A percentile compares a stretch with the other conserved stretches of the same genome.
Conservation (phyloP, 2,329 filamentous ascomycete genomes). For the Gaeumannomyces sp. region DNA sequence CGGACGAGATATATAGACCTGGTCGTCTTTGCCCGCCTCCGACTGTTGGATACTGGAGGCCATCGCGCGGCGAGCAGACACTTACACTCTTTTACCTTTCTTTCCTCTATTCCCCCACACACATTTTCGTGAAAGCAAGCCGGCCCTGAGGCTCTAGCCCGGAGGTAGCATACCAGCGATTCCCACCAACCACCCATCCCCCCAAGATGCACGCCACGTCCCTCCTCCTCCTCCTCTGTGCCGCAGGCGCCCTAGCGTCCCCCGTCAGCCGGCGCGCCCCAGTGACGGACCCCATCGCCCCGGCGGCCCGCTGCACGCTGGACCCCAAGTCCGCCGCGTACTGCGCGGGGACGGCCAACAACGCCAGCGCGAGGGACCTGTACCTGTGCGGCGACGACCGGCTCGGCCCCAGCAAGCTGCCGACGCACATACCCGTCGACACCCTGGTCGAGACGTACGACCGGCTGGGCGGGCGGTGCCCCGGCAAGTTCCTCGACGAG, state of each 20-base stretch:
- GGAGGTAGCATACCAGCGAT: neutral
- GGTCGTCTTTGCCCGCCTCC: neutral
- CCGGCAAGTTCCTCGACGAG: slow-evolving; percentile 31
- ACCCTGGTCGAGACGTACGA: slow-evolving; percentile 23
- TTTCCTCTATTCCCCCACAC: no score
- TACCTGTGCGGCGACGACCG: slow-evolving; percentile 33
- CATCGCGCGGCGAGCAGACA: neutral
- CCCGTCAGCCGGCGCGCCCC: neutral
- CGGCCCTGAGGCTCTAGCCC: no score
- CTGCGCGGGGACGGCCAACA: slow-evolving; percentile 27
- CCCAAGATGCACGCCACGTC: neutral
- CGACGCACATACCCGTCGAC: slow-evolving; percentile 26
- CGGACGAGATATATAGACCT: neutral
- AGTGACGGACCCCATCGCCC: no score
- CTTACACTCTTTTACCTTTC: no score
- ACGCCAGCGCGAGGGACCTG: slow-evolving; percentile 16
- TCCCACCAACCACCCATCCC: neutral
- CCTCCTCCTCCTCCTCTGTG: neutral
- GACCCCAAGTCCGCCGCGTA: slow-evolving; percentile 12
- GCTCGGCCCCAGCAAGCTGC: slow-evolving; percentile 29
- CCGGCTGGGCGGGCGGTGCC: slow-evolving; percentile 33
- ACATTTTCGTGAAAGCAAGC: neutral
- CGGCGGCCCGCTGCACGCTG: neutral
- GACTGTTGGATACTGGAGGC: neutral
- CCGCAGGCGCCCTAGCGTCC: neutral